Conservation (phyloP, 23 red algal genomes). For the Gracilaria gracilis region DNA sequence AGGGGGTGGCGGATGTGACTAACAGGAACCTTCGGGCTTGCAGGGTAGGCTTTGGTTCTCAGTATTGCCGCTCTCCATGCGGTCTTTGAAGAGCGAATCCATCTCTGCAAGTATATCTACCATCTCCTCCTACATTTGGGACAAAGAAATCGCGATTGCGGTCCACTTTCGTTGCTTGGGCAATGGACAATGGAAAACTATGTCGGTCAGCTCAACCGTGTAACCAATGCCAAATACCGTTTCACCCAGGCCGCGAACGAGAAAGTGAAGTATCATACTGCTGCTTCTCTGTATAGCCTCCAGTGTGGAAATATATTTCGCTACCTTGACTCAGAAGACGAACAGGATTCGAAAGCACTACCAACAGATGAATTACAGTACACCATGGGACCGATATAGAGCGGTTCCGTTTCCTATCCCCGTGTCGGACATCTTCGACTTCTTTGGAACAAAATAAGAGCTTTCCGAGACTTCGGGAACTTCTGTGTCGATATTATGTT, state of each 20-base stretch:
- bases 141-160: not conserved
- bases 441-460: not conserved
- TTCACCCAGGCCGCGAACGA: not conserved
- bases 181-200: constrained; percentile 21
- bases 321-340: too few relatives aligned
- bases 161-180: not conserved
- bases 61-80: not conserved
- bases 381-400: not conserved
- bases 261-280: constrained; percentile 7
- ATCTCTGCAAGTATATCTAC: constrained; percentile 18
- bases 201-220: not conserved
- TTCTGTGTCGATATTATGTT: not conserved
- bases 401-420: not conserved
- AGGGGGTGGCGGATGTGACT: not conserved
- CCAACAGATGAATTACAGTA: too few relatives aligned
- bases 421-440: not conserved
- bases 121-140: constrained; percentile 12
- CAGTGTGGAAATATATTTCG: not conserved
- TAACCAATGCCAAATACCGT: not conserved
- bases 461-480: not conserved
- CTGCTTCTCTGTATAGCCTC: not conserved
- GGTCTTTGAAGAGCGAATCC: not conserved
- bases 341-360: not conserved
- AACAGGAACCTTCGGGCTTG: not conserved
- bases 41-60: not conserved